A percentile compares a stretch with the other conserved stretches of the same genome.
Evolutionary conservation across 2,329 filamentous ascomycete genomes (phyloP).

Genomic region (Penicillium sp.): DNA sequence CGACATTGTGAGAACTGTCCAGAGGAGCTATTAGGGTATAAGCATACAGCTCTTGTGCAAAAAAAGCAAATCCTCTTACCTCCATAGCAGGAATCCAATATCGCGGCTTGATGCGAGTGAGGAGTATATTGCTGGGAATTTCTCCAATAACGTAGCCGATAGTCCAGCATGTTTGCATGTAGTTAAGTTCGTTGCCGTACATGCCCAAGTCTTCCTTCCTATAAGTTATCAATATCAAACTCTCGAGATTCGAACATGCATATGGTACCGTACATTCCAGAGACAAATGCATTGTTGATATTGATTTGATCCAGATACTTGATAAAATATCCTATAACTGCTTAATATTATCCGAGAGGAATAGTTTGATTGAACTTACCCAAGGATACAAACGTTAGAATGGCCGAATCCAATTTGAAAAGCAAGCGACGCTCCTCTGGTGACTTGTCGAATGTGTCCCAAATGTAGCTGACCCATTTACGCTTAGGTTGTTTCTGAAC

Average conservation of each 20-base stretch:
- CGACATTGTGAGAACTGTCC: slow-evolving; percentile 52
- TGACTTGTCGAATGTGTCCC: slow-evolving; percentile 55
- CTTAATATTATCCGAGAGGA: background rate
- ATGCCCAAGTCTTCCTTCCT: slow-evolving; percentile 56
- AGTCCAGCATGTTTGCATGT: slow-evolving; percentile 58
- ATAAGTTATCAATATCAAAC: background rate
- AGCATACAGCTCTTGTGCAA: background rate
- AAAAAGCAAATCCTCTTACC: slow-evolving; percentile 25
- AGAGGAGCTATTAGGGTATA: slow-evolving; percentile 38
- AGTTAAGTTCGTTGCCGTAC: slow-evolving; percentile 57
- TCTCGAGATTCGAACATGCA: background rate
- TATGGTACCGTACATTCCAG: slow-evolving; percentile 42
- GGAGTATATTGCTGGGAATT: slow-evolving; percentile 53
- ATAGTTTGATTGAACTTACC: slow-evolving; percentile 29
- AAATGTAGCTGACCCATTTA: slow-evolving; percentile 53
- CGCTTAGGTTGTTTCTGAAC: slow-evolving; percentile 32
- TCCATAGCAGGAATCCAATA: slow-evolving; percentile 53
- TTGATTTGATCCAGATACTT: slow-evolving; percentile 51
- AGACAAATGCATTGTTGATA: slow-evolving; percentile 50
- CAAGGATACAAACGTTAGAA: slow-evolving; percentile 50
- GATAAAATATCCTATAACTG: slow-evolving; percentile 49
- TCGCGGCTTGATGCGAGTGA: slow-evolving; percentile 50
- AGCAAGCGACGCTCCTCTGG: slow-evolving; percentile 51
- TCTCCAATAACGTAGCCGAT: slow-evolving; percentile 60
- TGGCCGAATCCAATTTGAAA: slow-evolving; percentile 51